Conservation (phyloP, 139 green algal genomes). For the Edaphochlamys debaryana region DNA sequence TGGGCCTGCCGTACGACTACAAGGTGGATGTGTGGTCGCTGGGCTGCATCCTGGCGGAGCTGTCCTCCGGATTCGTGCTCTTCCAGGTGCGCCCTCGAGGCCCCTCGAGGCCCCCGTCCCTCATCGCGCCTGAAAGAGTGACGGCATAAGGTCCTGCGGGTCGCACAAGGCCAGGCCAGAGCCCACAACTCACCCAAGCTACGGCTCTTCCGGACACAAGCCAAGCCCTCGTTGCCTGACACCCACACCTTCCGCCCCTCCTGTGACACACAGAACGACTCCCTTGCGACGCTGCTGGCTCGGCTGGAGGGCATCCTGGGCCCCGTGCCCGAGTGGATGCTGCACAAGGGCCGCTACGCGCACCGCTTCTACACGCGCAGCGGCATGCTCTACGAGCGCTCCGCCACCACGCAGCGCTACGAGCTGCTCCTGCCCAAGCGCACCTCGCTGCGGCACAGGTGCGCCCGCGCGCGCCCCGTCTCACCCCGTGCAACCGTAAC, state of each 20-base stretch:
- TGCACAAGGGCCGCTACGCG: slow-evolving; percentile 75
- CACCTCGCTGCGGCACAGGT: slow-evolving; percentile 63
- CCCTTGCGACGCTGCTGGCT: slow-evolving; percentile 85
- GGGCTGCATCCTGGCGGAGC: slow-evolving; percentile 96
- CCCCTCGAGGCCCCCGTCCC: no score
- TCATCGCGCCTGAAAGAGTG: no score
- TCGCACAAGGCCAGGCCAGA: no score
- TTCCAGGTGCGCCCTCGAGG: slow-evolving; percentile 76
- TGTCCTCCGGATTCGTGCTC: slow-evolving; percentile 88
- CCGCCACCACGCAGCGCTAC: slow-evolving; percentile 58
- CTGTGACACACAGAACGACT: no score
- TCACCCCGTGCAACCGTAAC: no score
- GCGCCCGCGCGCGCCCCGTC: no score
- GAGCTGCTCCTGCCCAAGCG: slow-evolving; percentile 82
- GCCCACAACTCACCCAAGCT: no score
- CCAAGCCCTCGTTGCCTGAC: no score
- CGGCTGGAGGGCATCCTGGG: slow-evolving; percentile 91
- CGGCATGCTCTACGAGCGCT: slow-evolving; percentile 78
- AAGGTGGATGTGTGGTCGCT: slow-evolving; percentile 96
- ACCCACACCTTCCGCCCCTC: no score
- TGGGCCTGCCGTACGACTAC: slow-evolving; percentile 89
- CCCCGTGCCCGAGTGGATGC: slow-evolving; percentile 80
- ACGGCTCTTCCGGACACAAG: no score
- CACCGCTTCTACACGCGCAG: slow-evolving; percentile 87
- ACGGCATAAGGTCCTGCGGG: no score